Evolutionary conservation across 1,284 basidiomycete genomes (phyloP).

Genomic region (Apiotrichum akiyoshidainum): DNA sequence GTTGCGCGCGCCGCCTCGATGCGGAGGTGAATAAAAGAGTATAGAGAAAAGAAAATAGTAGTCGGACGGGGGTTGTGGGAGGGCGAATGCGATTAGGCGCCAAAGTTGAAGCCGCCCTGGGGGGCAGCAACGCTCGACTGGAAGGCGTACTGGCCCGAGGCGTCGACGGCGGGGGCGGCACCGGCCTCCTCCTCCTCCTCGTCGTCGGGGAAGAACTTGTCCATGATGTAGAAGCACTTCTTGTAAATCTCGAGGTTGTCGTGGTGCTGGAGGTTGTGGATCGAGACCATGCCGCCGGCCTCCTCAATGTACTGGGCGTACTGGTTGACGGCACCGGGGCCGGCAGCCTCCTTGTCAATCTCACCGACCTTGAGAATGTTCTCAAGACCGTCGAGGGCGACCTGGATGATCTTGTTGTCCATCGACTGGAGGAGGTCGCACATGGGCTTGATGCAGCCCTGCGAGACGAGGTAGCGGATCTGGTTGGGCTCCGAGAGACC

Average conservation of each 20-base stretch:
- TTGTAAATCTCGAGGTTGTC: constrained; percentile 99
- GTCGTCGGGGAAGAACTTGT: constrained; percentile 58
- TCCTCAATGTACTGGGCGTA: constrained; percentile 96
- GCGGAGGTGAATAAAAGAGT: constrained; percentile 1
- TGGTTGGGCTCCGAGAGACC: constrained; percentile 95
- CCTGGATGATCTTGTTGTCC: constrained; percentile 99
- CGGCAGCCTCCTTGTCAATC: constrained; percentile 81
- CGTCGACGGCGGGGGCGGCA: constrained; percentile 76
- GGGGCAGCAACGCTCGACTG: constrained; percentile 68
- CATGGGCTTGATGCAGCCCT: constrained; percentile 98
- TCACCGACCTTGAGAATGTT: constrained; percentile 99
- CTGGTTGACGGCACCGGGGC: constrained; percentile 81
- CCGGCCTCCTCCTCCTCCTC: constrained; percentile 62
- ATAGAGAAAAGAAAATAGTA: background rate
- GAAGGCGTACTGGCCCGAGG: constrained; percentile 81
- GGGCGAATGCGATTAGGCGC: constrained; percentile 4
- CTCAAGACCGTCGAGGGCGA: constrained; percentile 89
- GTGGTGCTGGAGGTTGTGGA: constrained; percentile 98
- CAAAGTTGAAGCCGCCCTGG: constrained; percentile 89
- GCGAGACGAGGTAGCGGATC: constrained; percentile 95
- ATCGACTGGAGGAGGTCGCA: constrained; percentile 94
- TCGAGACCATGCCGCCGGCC: constrained; percentile 96
- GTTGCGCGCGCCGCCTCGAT: constrained; percentile 11
- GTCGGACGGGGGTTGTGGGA: background rate
- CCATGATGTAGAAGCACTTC: constrained; percentile 99